Evolutionary conservation across 2,329 filamentous ascomycete genomes (phyloP).

Genomic region (Alternaria arbusti): DNA sequence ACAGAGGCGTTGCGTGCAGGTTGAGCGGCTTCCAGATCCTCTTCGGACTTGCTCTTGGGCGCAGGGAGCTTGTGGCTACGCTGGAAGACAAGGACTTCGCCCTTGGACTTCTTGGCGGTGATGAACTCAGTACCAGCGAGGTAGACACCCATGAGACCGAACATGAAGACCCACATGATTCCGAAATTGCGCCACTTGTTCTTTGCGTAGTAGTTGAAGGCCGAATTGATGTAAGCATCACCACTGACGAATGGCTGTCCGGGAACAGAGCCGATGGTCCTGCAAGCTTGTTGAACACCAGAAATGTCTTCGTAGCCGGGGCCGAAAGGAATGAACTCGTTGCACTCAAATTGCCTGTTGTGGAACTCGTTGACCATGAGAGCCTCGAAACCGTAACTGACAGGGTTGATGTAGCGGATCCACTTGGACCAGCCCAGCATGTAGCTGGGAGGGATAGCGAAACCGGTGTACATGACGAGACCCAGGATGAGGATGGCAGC

Average conservation of each 20-base stretch:
- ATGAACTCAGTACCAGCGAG: conserved; percentile 55
- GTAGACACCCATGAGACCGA: conserved; percentile 52
- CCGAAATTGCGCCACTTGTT: conserved; percentile 58
- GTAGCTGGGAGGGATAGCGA: conserved; percentile 63
- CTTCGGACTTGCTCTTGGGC: conserved; percentile 55
- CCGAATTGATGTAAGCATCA: conserved; percentile 44
- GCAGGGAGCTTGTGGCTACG: conserved; percentile 52
- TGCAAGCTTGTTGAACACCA: conserved; percentile 48
- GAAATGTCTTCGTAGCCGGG: conserved; percentile 46
- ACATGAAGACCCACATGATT: conserved; percentile 54
- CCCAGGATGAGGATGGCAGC: conserved; percentile 66
- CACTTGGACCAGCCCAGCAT: conserved; percentile 84
- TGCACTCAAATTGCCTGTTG: conserved; percentile 64
- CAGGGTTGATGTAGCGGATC: conserved; percentile 81
- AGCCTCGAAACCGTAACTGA: conserved; percentile 80
- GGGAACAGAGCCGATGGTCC: conserved; percentile 50
- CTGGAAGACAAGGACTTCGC: conserved; percentile 59
- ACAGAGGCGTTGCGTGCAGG: conserved; percentile 40
- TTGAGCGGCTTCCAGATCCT: conserved; percentile 50
- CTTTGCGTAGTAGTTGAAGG: conserved; percentile 41
- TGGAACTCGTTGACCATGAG: conserved; percentile 86
- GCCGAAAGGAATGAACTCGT: conserved; percentile 52
- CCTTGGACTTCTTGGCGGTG: conserved; percentile 58
- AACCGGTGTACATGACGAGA: conserved; percentile 73
- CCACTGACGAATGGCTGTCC: conserved; percentile 49